phyloP scores from a whole-genome alignment of 2,329 filamentous ascomycete genomes.

The Alternaria panax region DNA sequence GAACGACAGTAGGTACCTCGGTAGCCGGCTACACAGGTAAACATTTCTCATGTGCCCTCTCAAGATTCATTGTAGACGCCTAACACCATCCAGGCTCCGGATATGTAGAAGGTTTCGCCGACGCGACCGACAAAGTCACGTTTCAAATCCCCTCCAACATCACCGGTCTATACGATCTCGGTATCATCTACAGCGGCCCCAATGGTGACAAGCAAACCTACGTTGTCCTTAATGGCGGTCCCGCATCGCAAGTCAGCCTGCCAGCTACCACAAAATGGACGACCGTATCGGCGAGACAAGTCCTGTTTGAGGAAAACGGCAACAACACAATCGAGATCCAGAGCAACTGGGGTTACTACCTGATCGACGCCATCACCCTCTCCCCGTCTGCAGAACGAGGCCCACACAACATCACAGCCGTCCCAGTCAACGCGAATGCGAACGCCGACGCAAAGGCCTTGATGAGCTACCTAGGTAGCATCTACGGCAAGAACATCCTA shows the following conservation, averaged over 20 bases:
- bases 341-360: conserved; percentile 60
- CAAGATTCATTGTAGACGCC: neutral
- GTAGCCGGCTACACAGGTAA: conserved; percentile 7
- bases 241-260: conserved; percentile 53
- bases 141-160: conserved; percentile 51
- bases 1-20: neutral
- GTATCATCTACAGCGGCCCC: conserved; percentile 55
- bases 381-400: conserved; percentile 47
- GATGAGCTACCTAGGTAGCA: conserved; percentile 53
- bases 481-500: conserved; percentile 58
- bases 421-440: conserved; percentile 51
- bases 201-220: conserved; percentile 57
- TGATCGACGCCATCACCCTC: conserved; percentile 56
- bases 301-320: conserved; percentile 53
- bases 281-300: conserved; percentile 54
- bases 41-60: neutral
- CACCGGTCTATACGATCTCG: conserved; percentile 55
- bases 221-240: conserved; percentile 54
- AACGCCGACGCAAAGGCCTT: conserved; percentile 50
- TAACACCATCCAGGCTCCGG: conserved; percentile 49
- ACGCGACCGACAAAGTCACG: conserved; percentile 53
- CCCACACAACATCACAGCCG: conserved; percentile 51
- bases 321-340: conserved; percentile 57
- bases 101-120: conserved; percentile 58
- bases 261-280: conserved; percentile 51